phyloP scores from a whole-genome alignment of 1,139 yeast species.

The Meyerozyma athensensis region DNA sequence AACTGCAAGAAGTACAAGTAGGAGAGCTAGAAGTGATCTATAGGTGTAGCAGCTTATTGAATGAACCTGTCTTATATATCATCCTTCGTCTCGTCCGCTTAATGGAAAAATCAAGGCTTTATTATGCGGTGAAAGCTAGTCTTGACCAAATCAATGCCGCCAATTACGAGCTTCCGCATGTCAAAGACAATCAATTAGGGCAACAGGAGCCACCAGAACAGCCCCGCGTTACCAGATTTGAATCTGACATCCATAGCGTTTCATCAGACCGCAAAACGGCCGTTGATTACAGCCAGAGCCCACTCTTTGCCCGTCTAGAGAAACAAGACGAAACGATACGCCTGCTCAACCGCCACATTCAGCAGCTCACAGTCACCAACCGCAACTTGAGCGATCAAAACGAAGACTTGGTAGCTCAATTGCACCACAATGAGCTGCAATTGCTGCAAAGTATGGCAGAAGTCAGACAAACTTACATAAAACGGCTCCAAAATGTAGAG shows the following conservation, averaged over 20 bases:
- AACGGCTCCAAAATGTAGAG: not conserved
- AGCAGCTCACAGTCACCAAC: not conserved
- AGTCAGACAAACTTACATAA: not conserved
- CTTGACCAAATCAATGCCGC: conserved; percentile 13
- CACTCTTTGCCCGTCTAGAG: conserved; percentile 4
- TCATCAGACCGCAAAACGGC: not conserved
- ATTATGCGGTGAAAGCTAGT: conserved; percentile 7
- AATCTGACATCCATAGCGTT: too few species aligned
- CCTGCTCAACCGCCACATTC: conserved; percentile 5
- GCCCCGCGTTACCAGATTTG: too few species aligned
- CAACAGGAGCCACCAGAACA: too few species aligned
- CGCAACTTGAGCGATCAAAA: not conserved
- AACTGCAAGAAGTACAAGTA: conserved; percentile 7
- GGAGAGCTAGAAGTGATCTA: too few species aligned
- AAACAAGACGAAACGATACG: conserved; percentile 7
- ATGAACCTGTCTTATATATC: too few species aligned
- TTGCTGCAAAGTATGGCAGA: conserved; percentile 4
- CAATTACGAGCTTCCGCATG: conserved; percentile 12
- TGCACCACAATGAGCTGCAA: conserved; percentile 11
- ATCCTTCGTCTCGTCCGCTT: too few species aligned
- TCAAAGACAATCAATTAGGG: too few species aligned
- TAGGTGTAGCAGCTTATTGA: too few species aligned
- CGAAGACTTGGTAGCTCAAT: conserved; percentile 12
- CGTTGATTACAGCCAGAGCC: conserved; percentile 2
- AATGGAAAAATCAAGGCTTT: not conserved